These are phyloP conservation scores for Pestalotiopsis sp. DNA, from an alignment of 2,329 filamentous ascomycete species.

Conservation along the genomic window DNA sequence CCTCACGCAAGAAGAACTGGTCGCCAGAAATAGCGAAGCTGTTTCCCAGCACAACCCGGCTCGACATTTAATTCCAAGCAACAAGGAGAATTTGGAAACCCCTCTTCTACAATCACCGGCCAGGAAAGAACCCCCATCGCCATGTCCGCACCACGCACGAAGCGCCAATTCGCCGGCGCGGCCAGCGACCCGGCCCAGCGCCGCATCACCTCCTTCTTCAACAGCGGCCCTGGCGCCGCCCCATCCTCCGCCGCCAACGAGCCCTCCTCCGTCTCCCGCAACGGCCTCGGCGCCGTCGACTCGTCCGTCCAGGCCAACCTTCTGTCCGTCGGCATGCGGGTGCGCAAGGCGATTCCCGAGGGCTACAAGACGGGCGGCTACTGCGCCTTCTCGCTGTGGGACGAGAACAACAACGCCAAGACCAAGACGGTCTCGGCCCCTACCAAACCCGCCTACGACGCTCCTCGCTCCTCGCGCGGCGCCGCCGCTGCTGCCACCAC, in stretches of 20 bases:
- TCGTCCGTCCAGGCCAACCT: slow-evolving; percentile 75
- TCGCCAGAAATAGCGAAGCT: background rate
- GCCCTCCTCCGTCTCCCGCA: slow-evolving; percentile 21
- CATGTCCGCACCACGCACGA: slow-evolving; percentile 58
- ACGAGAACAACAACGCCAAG: slow-evolving; percentile 35
- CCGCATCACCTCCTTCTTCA: slow-evolving; percentile 67
- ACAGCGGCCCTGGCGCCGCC: slow-evolving; percentile 19
- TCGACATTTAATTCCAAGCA: too few species aligned
- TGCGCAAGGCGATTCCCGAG: slow-evolving; percentile 90
- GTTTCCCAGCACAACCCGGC: background rate
- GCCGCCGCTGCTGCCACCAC: slow-evolving; percentile 31
- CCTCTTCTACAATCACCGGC: background rate
- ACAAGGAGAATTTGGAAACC: background rate
- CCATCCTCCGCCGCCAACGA: slow-evolving; percentile 29
- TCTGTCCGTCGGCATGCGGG: slow-evolving; percentile 90
- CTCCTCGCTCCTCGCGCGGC: slow-evolving; percentile 18
- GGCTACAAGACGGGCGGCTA: slow-evolving; percentile 80
- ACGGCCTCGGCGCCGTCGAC: slow-evolving; percentile 1
- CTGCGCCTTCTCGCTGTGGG: slow-evolving; percentile 55
- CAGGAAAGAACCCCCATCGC: background rate
- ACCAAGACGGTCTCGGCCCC: background rate
- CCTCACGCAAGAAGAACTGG: too few species aligned
- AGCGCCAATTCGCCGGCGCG: slow-evolving; percentile 63
- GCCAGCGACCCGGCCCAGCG: slow-evolving; percentile 59
- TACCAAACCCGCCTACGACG: slow-evolving; percentile 14